Evolutionary conservation across 257 asterid species (phyloP), one percentile per base, ranked within the genome.

Genomic region (Verbena officinalis): DNA sequence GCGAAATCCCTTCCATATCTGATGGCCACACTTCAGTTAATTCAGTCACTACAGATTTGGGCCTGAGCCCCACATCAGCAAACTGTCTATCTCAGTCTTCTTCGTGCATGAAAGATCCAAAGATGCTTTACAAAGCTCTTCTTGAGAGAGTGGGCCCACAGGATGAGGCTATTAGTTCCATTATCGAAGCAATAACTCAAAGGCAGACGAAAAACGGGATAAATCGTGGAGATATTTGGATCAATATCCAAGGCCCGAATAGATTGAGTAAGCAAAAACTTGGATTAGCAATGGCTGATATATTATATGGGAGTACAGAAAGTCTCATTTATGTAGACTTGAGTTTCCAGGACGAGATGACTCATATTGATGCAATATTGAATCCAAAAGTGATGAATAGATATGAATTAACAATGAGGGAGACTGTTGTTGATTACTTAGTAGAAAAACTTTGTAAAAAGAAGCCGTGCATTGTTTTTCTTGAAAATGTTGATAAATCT

Each of bases 401-500:
- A 46, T 75, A 80, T 27, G 77, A 78, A 12, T 17, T 73, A 14
- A 72, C 68, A 11, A 71, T 66, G 82, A 78, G 97, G 66, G 94
- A 86, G n/a, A 83, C 89, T 17, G 80, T 77, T 12, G 80, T 84
- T 3, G 99, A 93, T 55, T 86, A 77, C 74, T 76, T 90, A 34
- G 95, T 84, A 0, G 99, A 83, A 49, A 83, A 83, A 55, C 83
- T 93, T 50, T 68, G 80, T 74, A 77, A 78, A 67, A 86, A 69
- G 52, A 86, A 69, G 52, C 96, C 95, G 1, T 78, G 73, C 27
- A 84, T 90, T 51, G 80, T 90, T 52, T 82, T 93, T 55, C 83
- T 93, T 4, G 97, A 90, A 48, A 86, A 83, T 46, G 45, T 93
- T 3, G 95, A 93, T 14, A 80, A 75, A 44, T 93, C 99, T 31